phyloP scores from a whole-genome alignment of 2,329 filamentous ascomycete species.

The Botrytis fabae region DNA sequence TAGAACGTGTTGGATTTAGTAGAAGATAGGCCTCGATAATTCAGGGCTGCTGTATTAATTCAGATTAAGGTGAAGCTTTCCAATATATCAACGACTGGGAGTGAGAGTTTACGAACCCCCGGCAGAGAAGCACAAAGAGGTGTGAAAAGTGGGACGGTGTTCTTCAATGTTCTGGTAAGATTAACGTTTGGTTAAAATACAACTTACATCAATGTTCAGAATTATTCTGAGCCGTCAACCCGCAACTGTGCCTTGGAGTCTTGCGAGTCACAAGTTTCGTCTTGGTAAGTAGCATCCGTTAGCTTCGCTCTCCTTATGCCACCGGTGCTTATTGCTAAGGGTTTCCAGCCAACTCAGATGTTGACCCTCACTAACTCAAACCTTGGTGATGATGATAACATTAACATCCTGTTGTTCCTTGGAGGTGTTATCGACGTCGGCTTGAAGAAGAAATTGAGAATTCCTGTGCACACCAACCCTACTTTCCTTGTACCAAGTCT shows the following conservation, averaged over 20 bases:
- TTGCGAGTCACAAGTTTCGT: background rate
- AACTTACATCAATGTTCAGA: background rate
- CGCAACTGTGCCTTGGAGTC: background rate
- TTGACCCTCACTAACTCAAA: background rate
- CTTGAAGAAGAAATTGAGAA: background rate
- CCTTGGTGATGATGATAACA: background rate
- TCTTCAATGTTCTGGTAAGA: background rate
- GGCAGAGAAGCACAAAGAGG: background rate
- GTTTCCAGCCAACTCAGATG: background rate
- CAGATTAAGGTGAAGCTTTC: background rate
- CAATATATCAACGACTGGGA: background rate
- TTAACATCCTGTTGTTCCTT: background rate
- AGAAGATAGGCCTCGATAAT: background rate
- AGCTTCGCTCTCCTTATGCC: background rate
- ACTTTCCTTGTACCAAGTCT: background rate
- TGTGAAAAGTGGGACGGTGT: background rate
- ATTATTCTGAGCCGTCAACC: background rate
- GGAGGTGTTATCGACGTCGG: accelerated
- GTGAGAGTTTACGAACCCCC: background rate
- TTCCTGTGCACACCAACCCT: background rate
- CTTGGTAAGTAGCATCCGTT: background rate
- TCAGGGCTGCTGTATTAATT: background rate
- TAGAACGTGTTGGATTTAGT: background rate
- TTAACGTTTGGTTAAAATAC: background rate
- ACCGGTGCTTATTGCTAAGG: too few species aligned